These are phyloP conservation scores for Fusarium compactum DNA, from an alignment of 2,329 filamentous ascomycete genomes.

Conservation along the genomic window DNA sequence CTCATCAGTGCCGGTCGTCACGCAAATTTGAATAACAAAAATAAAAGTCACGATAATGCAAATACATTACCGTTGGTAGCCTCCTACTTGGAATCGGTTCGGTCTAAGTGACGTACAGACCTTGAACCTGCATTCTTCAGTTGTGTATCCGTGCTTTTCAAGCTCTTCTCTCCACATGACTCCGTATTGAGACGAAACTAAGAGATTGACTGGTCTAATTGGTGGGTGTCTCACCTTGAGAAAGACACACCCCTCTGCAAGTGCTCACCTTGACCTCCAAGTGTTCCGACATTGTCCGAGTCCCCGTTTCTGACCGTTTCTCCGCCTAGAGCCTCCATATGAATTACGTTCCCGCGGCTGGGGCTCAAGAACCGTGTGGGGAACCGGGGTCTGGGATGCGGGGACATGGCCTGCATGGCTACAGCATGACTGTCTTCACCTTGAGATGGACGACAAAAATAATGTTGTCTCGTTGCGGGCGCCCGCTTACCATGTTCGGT, in stretches of 20 bases:
- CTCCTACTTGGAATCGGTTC: constrained; percentile 35
- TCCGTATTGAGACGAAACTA: neutral
- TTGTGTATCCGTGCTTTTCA: neutral
- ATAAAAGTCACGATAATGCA: constrained; percentile 43
- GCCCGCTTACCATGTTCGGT: constrained; percentile 39
- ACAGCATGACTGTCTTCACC: neutral
- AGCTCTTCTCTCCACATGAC: constrained; percentile 30
- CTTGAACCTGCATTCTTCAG: constrained; percentile 23
- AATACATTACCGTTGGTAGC: constrained; percentile 37
- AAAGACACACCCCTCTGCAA: constrained; percentile 17
- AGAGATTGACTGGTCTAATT: constrained; percentile 20
- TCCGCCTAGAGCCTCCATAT: constrained; percentile 41
- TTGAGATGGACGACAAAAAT: neutral
- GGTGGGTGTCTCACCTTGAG: constrained; percentile 29
- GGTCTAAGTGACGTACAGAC: constrained; percentile 40
- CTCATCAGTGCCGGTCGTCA: constrained; percentile 20
- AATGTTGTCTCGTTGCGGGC: constrained; percentile 35
- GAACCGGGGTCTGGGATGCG: constrained; percentile 30
- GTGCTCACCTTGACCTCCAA: neutral
- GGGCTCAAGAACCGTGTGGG: constrained; percentile 37
- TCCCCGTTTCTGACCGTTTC: constrained; percentile 41
- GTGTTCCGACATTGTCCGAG: constrained; percentile 43
- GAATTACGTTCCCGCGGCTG: constrained; percentile 37
- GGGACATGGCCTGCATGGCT: constrained; percentile 5
- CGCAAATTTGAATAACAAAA: constrained; percentile 15